Percentiles rank a stretch among this genome's conserved stretches.
Evolutionary conservation across 768 basidiomycete genomes (phyloP).

Genomic region (Megacollybia marginata): DNA sequence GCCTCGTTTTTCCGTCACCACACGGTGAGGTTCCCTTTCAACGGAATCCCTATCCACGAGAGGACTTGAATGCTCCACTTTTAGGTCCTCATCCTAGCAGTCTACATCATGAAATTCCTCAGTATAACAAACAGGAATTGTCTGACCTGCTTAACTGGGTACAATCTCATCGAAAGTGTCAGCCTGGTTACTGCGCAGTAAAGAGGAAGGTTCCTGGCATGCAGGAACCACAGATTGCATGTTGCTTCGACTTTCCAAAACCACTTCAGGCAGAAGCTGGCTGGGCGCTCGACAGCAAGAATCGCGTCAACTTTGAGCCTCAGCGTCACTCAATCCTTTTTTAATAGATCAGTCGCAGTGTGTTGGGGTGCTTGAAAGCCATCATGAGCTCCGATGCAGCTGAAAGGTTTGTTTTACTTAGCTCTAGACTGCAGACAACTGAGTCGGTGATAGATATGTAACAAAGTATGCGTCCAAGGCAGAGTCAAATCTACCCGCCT

Average conservation of each 20-base stretch:
- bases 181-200: not conserved
- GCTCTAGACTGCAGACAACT: too few relatives aligned
- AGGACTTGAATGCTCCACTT: not conserved
- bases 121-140: not conserved
- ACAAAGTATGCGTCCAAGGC: too few relatives aligned
- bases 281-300: not conserved
- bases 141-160: not conserved
- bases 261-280: not conserved
- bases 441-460: too few relatives aligned
- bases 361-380: not conserved
- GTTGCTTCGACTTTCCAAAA: not conserved
- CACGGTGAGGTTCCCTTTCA: too few relatives aligned
- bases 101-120: not conserved
- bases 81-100: not conserved
- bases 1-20: too few relatives aligned
- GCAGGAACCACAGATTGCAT: not conserved
- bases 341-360: not conserved
- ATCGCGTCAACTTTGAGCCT: not conserved
- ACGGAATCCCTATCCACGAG: not conserved
- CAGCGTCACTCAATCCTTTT: not conserved
- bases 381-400: not conserved
- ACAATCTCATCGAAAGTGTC: not conserved
- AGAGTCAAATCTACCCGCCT: too few relatives aligned
- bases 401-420: too few relatives aligned
- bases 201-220: not conserved